Evolutionary conservation across 441 rosid genomes (phyloP), one percentile per base, ranked within the genome.

Genomic region (Croton laevigatus): DNA sequence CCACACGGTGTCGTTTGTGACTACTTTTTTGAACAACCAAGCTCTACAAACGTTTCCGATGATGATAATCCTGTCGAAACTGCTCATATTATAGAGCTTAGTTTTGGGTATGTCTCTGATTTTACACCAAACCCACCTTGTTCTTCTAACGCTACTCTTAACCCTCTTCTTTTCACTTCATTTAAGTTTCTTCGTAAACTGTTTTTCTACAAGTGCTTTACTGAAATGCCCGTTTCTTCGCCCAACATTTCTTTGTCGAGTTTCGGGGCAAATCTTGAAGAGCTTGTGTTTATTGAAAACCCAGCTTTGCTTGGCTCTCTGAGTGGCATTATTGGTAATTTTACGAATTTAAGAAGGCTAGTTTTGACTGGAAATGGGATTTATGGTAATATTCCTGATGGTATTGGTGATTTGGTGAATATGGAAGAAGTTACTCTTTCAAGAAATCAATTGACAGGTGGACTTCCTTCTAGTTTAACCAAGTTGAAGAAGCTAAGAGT

Each of bases 1-100:
- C 90, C 91, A 6, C 87, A 87, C 75, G 91, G 91, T 72, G 79
- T 87, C 69, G 86, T 84, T 8, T 89, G 94, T 19, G 88, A 83
- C 32, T 81, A 69, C 73, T 80, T 80, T 71, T 44, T 73, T 48
- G 66, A 74, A 13, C 23, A 42, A 23, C 58, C 59, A 51, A 36
- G 7, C 55, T 59, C 82, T 65, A 72, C 3, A 20, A 71, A 57
- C 63, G 68, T 27, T 42, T 19, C 67, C 12, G 59, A 5, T 55
- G 36, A 70, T 1, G 3, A 40, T 36, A 3, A 59, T 66, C 57
- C 64, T 61, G 5, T 61, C 71, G 16, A 40, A 22, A 70, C 85
- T 57, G 79, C 83, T 65, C 91, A 86, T 66, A 69, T 88, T 70
- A 79, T 84, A 0, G 91, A 89, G 77, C 79, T 89, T 1, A 85